Conservation (phyloP, 2,329 filamentous ascomycete species). For the Stagonosporopsis vannaccii region DNA sequence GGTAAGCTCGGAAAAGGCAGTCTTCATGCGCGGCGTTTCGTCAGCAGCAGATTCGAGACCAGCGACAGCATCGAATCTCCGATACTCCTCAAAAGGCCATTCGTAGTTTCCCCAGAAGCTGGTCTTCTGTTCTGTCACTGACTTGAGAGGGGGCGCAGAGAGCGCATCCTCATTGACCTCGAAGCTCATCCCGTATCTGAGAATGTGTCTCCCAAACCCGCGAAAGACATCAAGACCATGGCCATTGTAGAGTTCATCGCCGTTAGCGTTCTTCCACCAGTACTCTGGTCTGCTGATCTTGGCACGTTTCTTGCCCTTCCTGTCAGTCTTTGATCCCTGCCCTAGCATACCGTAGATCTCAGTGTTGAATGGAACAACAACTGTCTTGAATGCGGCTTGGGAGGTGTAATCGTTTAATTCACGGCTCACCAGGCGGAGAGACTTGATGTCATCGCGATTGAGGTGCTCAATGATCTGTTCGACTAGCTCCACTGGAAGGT, state of each 20-base stretch:
- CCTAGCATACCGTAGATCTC: conserved; percentile 66
- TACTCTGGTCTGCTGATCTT: conserved; percentile 37
- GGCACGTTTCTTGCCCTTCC: conserved; percentile 47
- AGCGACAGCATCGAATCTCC: conserved; percentile 66
- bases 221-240: conserved; percentile 69
- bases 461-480: conserved; percentile 64
- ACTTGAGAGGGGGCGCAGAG: conserved; percentile 63
- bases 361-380: conserved; percentile 71
- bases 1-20: conserved; percentile 64
- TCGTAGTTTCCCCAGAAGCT: conserved; percentile 71
- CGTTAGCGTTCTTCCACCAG: conserved; percentile 53
- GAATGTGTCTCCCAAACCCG: conserved; percentile 67
- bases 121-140: conserved; percentile 60
- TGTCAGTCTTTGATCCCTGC: conserved; percentile 44
- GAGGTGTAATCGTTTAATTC: conserved; percentile 68
- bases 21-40: conserved; percentile 67
- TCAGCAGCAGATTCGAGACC: conserved; percentile 70
- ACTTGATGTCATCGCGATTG: conserved; percentile 65
- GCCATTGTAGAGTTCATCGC: conserved; percentile 59
- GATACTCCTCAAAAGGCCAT: conserved; percentile 68
- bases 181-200: conserved; percentile 71
- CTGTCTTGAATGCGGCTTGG: conserved; percentile 65
- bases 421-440: conserved; percentile 66
- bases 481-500: conserved; percentile 69
- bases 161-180: conserved; percentile 67